Conservation (phyloP, 2,329 filamentous ascomycete genomes). For the Talaromyces amestolkiae region DNA sequence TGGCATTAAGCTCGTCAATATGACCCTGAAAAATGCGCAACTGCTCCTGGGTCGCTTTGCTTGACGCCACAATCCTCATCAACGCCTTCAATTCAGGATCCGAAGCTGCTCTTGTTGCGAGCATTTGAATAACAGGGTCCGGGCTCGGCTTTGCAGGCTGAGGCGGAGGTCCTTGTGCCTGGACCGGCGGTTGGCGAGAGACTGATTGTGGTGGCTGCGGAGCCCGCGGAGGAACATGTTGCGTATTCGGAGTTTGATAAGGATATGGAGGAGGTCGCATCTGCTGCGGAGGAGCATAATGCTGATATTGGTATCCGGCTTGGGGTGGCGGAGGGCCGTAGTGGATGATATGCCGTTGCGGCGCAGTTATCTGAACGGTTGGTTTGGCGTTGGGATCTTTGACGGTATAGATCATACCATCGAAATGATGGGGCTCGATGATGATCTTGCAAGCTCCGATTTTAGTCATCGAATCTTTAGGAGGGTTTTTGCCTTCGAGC, state of each 20-base stretch:
- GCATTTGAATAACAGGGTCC: slow-evolving; percentile 53
- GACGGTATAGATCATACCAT: slow-evolving; percentile 56
- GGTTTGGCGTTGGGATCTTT: slow-evolving; percentile 48
- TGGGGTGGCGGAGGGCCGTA: slow-evolving; percentile 36
- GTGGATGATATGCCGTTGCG: slow-evolving; percentile 44
- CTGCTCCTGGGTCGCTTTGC: slow-evolving; percentile 49
- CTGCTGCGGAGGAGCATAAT: slow-evolving; percentile 34
- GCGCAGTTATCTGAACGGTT: slow-evolving; percentile 38
- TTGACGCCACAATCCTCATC: slow-evolving; percentile 52
- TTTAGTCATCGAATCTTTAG: slow-evolving; percentile 54
- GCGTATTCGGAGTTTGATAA: slow-evolving; percentile 26
- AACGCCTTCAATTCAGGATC: slow-evolving; percentile 50
- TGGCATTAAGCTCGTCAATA: slow-evolving; percentile 52
- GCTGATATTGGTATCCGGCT: slow-evolving; percentile 44
- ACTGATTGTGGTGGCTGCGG: slow-evolving; percentile 24
- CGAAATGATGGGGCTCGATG: slow-evolving; percentile 63
- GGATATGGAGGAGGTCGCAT: slow-evolving; percentile 30
- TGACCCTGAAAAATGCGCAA: slow-evolving; percentile 51
- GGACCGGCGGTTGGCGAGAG: slow-evolving; percentile 28
- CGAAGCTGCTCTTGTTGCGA: slow-evolving; percentile 50
- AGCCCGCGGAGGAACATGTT: slow-evolving; percentile 23
- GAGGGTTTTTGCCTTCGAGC: slow-evolving; percentile 46
- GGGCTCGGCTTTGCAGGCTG: slow-evolving; percentile 45
- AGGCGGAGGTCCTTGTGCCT: slow-evolving; percentile 28
- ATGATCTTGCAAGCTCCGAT: slow-evolving; percentile 59